Conservation (phyloP, 2,329 filamentous ascomycete species). For the Verticillium alfalfae region DNA sequence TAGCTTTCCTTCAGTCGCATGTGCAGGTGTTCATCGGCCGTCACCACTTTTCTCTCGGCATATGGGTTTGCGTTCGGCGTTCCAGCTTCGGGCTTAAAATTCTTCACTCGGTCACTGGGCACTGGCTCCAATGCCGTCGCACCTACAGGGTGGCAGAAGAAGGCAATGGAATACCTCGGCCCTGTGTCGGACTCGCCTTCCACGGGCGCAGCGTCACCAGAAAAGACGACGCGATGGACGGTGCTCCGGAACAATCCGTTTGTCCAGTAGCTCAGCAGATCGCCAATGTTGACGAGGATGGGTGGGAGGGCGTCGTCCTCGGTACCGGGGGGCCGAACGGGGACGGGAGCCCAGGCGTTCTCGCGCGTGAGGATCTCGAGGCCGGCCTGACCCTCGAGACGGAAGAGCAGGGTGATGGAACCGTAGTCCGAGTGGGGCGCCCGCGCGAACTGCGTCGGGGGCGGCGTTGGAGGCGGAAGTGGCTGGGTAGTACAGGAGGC, state of each 20-base stretch:
- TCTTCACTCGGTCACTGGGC: slow-evolving; percentile 52
- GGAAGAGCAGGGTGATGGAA: slow-evolving; percentile 72
- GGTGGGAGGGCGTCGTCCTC: slow-evolving; percentile 58
- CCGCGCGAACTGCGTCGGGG: slow-evolving; percentile 68
- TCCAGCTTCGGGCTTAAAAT: slow-evolving; percentile 26
- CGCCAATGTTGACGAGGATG: slow-evolving; percentile 73
- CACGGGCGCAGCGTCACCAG: slow-evolving; percentile 17
- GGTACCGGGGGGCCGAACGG: slow-evolving; percentile 58
- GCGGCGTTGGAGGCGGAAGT: slow-evolving; percentile 35
- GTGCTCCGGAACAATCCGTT: slow-evolving; percentile 81
- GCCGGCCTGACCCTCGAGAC: slow-evolving; percentile 76
- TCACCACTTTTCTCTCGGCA: slow-evolving; percentile 50
- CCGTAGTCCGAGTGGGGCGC: slow-evolving; percentile 91
- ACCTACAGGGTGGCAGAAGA: slow-evolving; percentile 61
- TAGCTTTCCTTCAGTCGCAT: slow-evolving; percentile 58
- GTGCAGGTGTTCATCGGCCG: slow-evolving; percentile 58
- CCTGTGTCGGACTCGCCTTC: slow-evolving; percentile 41
- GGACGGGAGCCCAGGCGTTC: slow-evolving; percentile 56
- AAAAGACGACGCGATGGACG: slow-evolving; percentile 81
- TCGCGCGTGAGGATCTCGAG: slow-evolving; percentile 70
- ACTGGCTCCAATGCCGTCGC: slow-evolving; percentile 48
- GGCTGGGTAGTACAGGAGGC: slow-evolving; percentile 69
- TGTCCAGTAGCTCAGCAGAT: slow-evolving; percentile 80
- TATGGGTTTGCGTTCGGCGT: slow-evolving; percentile 36
- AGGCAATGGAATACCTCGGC: slow-evolving; percentile 61